phyloP scores from a whole-genome alignment of 2,329 filamentous ascomycete species.

The Calonectria leucothoes region DNA sequence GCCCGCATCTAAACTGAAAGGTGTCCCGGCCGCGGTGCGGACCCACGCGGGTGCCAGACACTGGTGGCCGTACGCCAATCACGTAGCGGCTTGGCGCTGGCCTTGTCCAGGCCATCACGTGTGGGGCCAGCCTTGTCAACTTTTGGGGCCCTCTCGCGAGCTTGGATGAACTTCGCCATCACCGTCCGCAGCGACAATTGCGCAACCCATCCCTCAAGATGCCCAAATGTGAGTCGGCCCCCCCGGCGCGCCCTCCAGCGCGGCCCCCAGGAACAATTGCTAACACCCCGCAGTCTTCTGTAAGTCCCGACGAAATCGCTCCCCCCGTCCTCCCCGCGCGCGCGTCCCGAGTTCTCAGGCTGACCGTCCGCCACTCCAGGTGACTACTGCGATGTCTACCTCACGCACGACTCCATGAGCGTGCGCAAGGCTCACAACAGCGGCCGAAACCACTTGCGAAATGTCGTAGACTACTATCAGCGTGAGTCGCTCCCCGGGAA shows the following conservation, averaged over 20 bases:
- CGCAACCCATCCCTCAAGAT: conserved; percentile 64
- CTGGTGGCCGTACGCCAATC: conserved; percentile 32
- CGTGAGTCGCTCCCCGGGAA: conserved; percentile 62
- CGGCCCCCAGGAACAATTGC: conserved; percentile 47
- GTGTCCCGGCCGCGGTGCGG: conserved; percentile 44
- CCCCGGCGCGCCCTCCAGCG: conserved; percentile 15
- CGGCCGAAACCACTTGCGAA: conserved; percentile 95
- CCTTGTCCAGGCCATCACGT: conserved; percentile 43
- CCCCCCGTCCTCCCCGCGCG: conserved; percentile 13
- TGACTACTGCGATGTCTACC: conserved; percentile 99
- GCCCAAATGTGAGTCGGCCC: conserved; percentile 82
- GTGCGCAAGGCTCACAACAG: conserved; percentile 99
- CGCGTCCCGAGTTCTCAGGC: conserved; percentile 27
- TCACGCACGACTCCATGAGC: conserved; percentile 99
- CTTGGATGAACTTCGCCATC: conserved; percentile 16
- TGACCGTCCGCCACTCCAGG: conserved; percentile 55
- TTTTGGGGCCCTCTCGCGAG: conserved; percentile 32
- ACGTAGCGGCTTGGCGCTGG: conserved; percentile 27
- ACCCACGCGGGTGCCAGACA: conserved; percentile 31
- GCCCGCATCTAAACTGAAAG: conserved; percentile 43
- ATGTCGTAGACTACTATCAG: conserved; percentile 99
- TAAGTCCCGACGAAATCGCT: conserved; percentile 27
- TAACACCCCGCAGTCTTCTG: conserved; percentile 39
- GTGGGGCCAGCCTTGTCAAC: conserved; percentile 45
- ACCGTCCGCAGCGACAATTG: conserved; percentile 25